Evolutionary conservation across 176 grass and related monocot species (phyloP).

Genomic region (Lolium multiflorum): DNA sequence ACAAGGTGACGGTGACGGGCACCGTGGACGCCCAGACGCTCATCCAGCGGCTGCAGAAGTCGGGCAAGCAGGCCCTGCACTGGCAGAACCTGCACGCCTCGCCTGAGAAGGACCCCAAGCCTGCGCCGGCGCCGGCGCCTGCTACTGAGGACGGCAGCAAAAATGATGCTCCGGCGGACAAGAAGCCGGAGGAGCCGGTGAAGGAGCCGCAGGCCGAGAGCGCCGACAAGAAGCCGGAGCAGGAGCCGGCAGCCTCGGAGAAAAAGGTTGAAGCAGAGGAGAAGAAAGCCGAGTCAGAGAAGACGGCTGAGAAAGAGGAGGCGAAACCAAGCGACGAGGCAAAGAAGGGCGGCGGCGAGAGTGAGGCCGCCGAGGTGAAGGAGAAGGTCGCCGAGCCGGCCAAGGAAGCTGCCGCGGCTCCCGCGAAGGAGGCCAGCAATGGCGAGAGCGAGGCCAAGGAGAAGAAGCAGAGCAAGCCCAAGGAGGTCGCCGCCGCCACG

Average conservation of each 20-base stretch:
- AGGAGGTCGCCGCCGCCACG: not conserved
- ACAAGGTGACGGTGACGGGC: conserved; percentile 80
- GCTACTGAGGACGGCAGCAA: conserved; percentile 47
- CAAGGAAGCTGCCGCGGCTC: conserved; percentile 28
- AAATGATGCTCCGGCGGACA: conserved; percentile 13
- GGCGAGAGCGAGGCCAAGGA: too few species aligned
- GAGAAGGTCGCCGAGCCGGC: conserved; percentile 31
- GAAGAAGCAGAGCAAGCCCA: too few species aligned
- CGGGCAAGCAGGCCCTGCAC: conserved; percentile 63
- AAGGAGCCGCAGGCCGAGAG: conserved; percentile 35
- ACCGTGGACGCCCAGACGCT: conserved; percentile 54
- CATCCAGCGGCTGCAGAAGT: conserved; percentile 69
- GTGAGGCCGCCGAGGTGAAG: conserved; percentile 41
- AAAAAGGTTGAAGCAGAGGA: conserved; percentile 50
- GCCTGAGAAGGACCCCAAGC: conserved; percentile 28
- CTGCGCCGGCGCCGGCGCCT: not conserved
- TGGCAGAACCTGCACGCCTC: conserved; percentile 41
- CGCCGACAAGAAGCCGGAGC: conserved; percentile 38
- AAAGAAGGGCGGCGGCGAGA: conserved; percentile 43
- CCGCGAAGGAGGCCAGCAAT: conserved; percentile 4
- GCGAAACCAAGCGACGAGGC: conserved; percentile 33
- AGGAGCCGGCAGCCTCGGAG: conserved; percentile 27
- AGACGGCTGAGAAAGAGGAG: conserved; percentile 32
- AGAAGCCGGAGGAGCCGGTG: conserved; percentile 44
- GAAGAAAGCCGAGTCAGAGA: conserved; percentile 24